phyloP scores from a whole-genome alignment of 129 eudicot genomes.

The Gnaphalium uliginosum region DNA sequence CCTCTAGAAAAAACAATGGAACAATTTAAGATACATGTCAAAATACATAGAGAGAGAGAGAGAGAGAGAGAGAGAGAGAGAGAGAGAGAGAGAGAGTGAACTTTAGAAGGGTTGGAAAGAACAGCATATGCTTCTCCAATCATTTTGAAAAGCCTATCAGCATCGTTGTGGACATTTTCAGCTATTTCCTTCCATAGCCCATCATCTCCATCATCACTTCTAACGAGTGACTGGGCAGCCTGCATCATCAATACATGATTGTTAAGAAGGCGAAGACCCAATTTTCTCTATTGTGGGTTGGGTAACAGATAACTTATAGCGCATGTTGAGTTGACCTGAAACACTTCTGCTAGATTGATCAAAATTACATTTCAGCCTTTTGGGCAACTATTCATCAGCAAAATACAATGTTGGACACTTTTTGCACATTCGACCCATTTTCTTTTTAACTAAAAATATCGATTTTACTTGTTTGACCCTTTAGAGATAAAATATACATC shows the following conservation, averaged over 20 bases:
- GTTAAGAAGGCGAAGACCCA: neutral
- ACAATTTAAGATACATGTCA: slow-evolving; percentile 27
- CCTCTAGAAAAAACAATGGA: slow-evolving; percentile 47
- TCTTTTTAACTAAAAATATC: neutral
- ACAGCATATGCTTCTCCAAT: slow-evolving; percentile 97
- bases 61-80: neutral
- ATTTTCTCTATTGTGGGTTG: neutral
- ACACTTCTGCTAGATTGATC: neutral
- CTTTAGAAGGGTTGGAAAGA: slow-evolving; percentile 86
- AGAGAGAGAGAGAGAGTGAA: slow-evolving; percentile 14
- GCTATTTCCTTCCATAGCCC: slow-evolving; percentile 79
- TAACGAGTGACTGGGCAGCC: slow-evolving; percentile 81
- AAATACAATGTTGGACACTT: neutral
- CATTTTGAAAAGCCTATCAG: slow-evolving; percentile 95
- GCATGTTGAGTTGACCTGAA: neutral
- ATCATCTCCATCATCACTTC: slow-evolving; percentile 88
- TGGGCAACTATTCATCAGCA: neutral
- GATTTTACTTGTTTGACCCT: neutral
- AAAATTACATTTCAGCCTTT: neutral
- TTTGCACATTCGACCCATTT: neutral
- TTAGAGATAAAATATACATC: neutral
- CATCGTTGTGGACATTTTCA: slow-evolving; percentile 80
- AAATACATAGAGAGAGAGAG: neutral
- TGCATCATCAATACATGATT: slow-evolving; percentile 34
- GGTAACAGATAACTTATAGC: neutral